These are phyloP conservation scores for Carex kokanica DNA, from an alignment of 176 grass and related monocot species.

Conservation along the genomic window DNA sequence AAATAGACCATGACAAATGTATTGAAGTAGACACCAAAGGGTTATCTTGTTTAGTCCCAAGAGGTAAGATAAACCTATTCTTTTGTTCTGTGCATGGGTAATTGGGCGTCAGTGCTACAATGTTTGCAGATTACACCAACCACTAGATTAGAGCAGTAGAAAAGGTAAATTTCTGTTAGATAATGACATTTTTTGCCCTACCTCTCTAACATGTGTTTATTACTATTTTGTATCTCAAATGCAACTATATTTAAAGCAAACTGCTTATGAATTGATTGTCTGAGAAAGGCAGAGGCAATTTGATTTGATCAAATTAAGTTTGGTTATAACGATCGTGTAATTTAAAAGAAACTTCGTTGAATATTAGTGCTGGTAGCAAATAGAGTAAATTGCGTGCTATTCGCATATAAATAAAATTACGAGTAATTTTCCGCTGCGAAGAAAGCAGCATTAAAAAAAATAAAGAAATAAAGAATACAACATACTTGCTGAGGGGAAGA, in stretches of 20 bases:
- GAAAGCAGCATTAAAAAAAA: background rate
- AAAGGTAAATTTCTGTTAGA: background rate
- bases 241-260: background rate
- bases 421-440: background rate
- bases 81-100: background rate
- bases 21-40: background rate
- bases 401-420: background rate
- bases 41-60: background rate
- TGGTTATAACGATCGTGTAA: background rate
- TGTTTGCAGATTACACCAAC: background rate
- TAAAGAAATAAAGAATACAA: slow-evolving; percentile 13
- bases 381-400: background rate
- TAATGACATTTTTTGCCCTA: background rate
- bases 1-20: slow-evolving; percentile 16
- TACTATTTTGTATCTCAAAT: background rate
- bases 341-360: background rate
- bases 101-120: background rate
- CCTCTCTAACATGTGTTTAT: background rate
- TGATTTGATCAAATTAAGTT: background rate
- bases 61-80: background rate
- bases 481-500: slow-evolving; percentile 59
- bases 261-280: slow-evolving; percentile 8
- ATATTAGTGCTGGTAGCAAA: background rate
- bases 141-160: background rate
- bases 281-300: background rate